Base-by-base conservation (phyloP, 805 yeast species). In the Candida schatavii region DNA sequence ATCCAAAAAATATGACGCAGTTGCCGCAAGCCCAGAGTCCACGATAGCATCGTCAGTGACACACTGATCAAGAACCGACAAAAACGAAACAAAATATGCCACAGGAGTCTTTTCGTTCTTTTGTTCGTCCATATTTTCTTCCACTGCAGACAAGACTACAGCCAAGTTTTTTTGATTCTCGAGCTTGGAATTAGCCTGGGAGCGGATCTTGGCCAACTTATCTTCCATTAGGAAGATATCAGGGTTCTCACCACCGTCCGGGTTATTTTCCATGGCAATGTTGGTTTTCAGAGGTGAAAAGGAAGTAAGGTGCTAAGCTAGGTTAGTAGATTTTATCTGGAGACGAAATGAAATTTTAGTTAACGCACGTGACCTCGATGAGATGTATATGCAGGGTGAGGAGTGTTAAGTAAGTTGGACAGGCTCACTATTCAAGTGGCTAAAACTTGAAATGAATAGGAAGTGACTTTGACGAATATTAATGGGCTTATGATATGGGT, bases 81-180 rank as follows among this genome's bases (percentile, higher is more conserved):
- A 65, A 48, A 91, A 83, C 0, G 97, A 86, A 14, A 90, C 81
- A 54, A 89, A 82, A 62, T 93, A 93, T 0, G 96, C 83, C 21
- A 87, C 83, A 21, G 96, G 82, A 13, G 85, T 72, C 44, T 69
- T 72, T 36, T 74, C 73, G 39, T 78, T 78, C 34, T 74, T 71
- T 51, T 83, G 86, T 48, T 81, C 88, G 34, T 75, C 72, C 34
- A 93, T 75, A 51, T 87, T 87, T 52, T 88, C 96, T 59, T 93
- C 99, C 37, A 93, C 90, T 3, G 97, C 96, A 18, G 84, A 76
- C 37, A 93, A 72, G 43, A 91, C 82, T 21, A 88, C 66, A 6
- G 97, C 96, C 48, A 87, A 71, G 57, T 85, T 88, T 56, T 84
- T 85, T 66, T 89, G 97, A 61, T 89, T 87, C 19, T 84, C 88